Evolutionary conservation across 2,329 filamentous ascomycete species (phyloP).

Genomic region (Colletotrichum chrysophilum): DNA sequence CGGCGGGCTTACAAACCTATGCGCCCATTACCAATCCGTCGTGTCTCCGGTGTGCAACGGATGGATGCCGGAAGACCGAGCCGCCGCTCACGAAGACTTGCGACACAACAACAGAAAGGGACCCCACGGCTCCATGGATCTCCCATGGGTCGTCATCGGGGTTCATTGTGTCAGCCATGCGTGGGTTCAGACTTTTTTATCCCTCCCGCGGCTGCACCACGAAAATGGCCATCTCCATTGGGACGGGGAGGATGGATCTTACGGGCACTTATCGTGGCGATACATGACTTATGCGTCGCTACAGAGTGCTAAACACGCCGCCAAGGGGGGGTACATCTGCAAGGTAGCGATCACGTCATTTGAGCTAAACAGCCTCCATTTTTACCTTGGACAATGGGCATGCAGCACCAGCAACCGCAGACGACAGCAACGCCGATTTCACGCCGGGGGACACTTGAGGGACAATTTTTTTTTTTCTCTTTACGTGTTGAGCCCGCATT

Average conservation of each 20-base stretch:
- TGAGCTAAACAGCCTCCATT: conserved; percentile 24
- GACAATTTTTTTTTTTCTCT: not conserved
- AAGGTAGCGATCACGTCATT: conserved; percentile 28
- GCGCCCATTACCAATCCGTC: not conserved
- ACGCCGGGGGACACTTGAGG: conserved; percentile 12
- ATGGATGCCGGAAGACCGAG: conserved; percentile 16
- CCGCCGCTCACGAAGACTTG: not conserved
- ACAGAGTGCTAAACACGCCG: not conserved
- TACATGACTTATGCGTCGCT: conserved; percentile 17
- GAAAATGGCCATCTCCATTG: not conserved
- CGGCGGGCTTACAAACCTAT: not conserved
- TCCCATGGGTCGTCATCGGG: conserved; percentile 13
- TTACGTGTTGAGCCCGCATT: conserved; percentile 4
- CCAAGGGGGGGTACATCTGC: conserved; percentile 18
- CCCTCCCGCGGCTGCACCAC: not conserved
- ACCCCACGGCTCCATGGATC: conserved; percentile 21
- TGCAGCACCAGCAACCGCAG: not conserved
- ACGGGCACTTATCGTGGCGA: conserved; percentile 19
- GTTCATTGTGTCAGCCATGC: conserved; percentile 4
- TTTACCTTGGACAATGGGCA: conserved; percentile 16
- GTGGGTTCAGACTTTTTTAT: conserved; percentile 4
- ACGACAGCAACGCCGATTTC: conserved; percentile 13
- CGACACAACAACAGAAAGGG: not conserved
- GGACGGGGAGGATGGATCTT: conserved; percentile 3
- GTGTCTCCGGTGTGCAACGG: not conserved